These are phyloP conservation scores for Rutstroemia sp. DNA, from an alignment of 2,329 filamentous ascomycete genomes.

Conservation along the genomic window DNA sequence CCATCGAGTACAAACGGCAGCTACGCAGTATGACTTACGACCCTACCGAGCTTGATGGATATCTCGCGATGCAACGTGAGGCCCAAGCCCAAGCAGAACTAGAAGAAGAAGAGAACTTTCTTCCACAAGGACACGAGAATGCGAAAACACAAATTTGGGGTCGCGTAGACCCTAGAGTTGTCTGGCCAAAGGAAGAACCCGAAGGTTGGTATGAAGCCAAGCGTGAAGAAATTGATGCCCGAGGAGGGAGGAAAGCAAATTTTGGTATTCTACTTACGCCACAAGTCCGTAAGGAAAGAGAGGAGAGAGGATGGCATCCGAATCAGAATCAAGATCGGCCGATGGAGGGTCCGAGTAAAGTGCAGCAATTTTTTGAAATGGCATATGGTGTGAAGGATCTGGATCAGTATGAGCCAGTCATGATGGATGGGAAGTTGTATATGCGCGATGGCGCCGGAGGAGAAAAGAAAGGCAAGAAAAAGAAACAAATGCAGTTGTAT, in stretches of 20 bases:
- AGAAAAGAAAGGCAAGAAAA: background rate
- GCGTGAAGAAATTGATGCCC: slow-evolving; percentile 40
- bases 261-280: slow-evolving; percentile 33
- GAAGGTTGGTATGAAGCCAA: slow-evolving; percentile 42
- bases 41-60: slow-evolving; percentile 9
- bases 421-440: background rate
- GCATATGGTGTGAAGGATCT: background rate
- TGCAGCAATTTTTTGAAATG: background rate
- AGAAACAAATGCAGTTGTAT: background rate
- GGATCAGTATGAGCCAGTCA: background rate
- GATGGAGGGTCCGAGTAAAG: background rate
- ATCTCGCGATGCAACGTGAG: background rate
- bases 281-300: slow-evolving; percentile 15
- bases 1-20: slow-evolving; percentile 7
- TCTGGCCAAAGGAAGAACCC: slow-evolving; percentile 38
- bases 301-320: slow-evolving; percentile 17
- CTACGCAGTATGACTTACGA: slow-evolving; percentile 4
- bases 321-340: slow-evolving; percentile 16
- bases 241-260: slow-evolving; percentile 43
- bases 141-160: slow-evolving; percentile 33
- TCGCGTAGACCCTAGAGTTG: slow-evolving; percentile 44
- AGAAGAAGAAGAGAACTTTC: slow-evolving; percentile 7
- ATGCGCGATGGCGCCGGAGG: background rate
- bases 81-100: background rate
- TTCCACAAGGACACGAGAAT: background rate